These are phyloP conservation scores for Coniella vitis DNA, from an alignment of 2,329 filamentous ascomycete species.

Conservation along the genomic window DNA sequence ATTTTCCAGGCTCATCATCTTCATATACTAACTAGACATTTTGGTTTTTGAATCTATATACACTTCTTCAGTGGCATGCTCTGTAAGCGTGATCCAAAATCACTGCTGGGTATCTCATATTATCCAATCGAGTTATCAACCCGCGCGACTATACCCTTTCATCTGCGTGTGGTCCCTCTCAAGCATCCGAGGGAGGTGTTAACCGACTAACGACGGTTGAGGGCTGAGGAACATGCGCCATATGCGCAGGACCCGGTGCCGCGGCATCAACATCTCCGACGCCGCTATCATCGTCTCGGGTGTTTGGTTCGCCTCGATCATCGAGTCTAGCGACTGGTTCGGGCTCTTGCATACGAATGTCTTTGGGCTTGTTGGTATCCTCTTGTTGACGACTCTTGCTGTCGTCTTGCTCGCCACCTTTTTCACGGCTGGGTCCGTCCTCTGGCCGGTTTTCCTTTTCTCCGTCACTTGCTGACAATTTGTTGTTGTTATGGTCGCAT, in stretches of 20 bases:
- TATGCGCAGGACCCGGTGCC: background rate
- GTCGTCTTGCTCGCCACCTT: background rate
- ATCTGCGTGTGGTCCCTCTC: too few relatives aligned
- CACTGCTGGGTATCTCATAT: too few relatives aligned
- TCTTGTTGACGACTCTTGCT: background rate
- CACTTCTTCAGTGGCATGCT: too few relatives aligned
- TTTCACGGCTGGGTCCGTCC: background rate
- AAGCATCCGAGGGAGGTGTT: conserved; percentile 13
- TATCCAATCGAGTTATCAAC: too few relatives aligned
- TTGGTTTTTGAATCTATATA: background rate
- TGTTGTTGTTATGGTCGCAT: background rate
- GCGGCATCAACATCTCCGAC: conserved; percentile 14
- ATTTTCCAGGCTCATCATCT: too few relatives aligned
- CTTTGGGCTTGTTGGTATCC: conserved; percentile 3
- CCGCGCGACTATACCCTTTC: too few relatives aligned
- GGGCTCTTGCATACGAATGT: background rate
- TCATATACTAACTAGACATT: background rate
- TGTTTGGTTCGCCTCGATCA: conserved; percentile 8
- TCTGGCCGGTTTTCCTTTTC: conserved; percentile 14
- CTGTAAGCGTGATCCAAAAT: too few relatives aligned
- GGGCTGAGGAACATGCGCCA: background rate
- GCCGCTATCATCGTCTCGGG: conserved; percentile 15
- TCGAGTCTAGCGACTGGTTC: background rate
- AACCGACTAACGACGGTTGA: conserved; percentile 12
- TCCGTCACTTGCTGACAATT: conserved; percentile 10